Evolutionary conservation across 139 green algal species (phyloP), one percentile per base, ranked within the genome.

Genomic region (Chlorella ohadii): DNA sequence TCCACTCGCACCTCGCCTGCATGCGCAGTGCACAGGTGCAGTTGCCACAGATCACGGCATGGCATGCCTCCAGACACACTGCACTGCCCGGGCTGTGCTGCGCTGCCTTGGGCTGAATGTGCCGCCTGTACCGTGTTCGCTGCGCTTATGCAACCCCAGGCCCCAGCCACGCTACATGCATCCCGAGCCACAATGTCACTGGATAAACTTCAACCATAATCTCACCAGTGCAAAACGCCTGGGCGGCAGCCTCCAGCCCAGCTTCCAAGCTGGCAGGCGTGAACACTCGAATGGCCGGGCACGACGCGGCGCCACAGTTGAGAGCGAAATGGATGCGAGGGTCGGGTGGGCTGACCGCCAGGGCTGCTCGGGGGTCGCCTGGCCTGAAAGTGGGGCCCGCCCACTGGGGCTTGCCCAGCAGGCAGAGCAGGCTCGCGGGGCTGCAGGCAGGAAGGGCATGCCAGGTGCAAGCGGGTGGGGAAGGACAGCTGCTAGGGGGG

Each of bases 311-410:
- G 34, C 97, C 97, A 84, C 97, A 99, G 73, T 97, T 94, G 47
- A 99, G 93, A 44, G 95, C 95, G 91, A 99, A 99, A 90, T 99
- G 97, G 68, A 99, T 97, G 56, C 97, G 91, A 3, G 94, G 87
- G 85, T 99, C 97, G 34, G 95, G 12, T 0, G 89, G 91, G 0
- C 28, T 22, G 28, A 96, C 78, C 28, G 81, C 75, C 83, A 92
- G 89, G 13, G 36, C 34, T 25, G 71, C 51, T 12, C 91, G 84
- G 1, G 91, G 90, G 80, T 96, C 92, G 23, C 51, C 65, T 20
- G 63, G 13, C n/a, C 88, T 88, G 76, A 94, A 95, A 38, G 88
- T 87, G 3, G 44, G 66, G 5, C 73, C 63, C 27, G 90, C 89
- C 82, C 89, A 87, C 17, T 83, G 51, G 39, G 82, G 84, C n/a